Evolutionary conservation across 2,329 filamentous ascomycete species (phyloP), one percentile per base, ranked within the genome.

Genomic region (Geoglossum cookeanum): DNA sequence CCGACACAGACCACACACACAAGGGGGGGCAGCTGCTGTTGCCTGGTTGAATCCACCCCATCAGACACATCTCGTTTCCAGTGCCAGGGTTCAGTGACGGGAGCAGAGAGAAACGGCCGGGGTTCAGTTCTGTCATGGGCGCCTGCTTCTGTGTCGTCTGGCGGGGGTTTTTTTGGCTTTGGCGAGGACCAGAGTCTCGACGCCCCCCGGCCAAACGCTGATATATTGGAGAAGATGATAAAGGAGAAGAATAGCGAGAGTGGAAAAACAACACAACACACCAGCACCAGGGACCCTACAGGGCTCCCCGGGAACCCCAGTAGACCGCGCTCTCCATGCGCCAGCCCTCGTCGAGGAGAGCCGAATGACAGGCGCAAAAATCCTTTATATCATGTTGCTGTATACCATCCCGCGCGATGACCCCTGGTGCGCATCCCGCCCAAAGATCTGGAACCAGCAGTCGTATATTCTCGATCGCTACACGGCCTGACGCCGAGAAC

Each of bases 1-100:
- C n/a, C n/a, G n/a, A n/a, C n/a, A n/a, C n/a, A n/a, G n/a, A n/a
- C n/a, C 27, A 52, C 32, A 30, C 27, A 32, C 27, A n/a, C 13
- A 30, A 32, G 30, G 48, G 48, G 48, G 49, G 30, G 9, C 49
- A 33, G 29, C 13, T 53, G 33, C 33, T 53, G 49, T 53, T 53
- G 49, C 49, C 49, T 53, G 49, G 49, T 53, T 53, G 27, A 32
- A 33, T 4, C 9, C 15, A n/a, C n/a, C n/a, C n/a, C n/a, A n/a
- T n/a, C n/a, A n/a, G 30, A 52, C 33, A 53, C 33, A 33, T 53
- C 49, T 53, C 49, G 49, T 53, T 53, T 53, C 49, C 49, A 53
- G 30, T 53, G 49, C 49, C 49, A 53, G 49, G 49, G 49, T 53
- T 53, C 30, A 35, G 42, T 53, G 49, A 53, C 49, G 49, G 49